Evolutionary conservation across 1,284 basidiomycete genomes (phyloP).

Genomic region (Calocybe gambosa): DNA sequence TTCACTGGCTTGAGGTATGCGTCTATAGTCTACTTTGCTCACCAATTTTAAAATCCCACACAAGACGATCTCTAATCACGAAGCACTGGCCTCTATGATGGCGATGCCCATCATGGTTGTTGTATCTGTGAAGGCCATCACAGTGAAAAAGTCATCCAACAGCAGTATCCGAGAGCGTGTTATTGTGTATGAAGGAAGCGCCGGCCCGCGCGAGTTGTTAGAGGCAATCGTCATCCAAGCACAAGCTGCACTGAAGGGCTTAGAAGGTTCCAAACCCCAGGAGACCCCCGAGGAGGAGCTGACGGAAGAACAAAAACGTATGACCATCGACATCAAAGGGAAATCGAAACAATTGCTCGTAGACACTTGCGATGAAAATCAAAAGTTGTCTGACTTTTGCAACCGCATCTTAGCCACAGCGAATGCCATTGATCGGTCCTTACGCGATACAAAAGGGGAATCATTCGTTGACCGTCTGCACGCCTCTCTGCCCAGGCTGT

Average conservation of each 20-base stretch:
- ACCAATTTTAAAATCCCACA: not conserved
- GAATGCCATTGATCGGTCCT: slow-evolving; percentile 75
- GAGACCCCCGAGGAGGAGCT: slow-evolving; percentile 53
- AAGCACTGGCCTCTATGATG: slow-evolving; percentile 89
- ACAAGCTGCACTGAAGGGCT: slow-evolving; percentile 77
- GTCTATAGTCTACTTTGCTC: not conserved
- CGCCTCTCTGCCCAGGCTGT: slow-evolving; percentile 66
- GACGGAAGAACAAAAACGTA: slow-evolving; percentile 79
- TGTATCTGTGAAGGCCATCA: slow-evolving; percentile 56
- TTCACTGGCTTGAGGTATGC: slow-evolving; percentile 85
- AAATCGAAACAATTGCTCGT: slow-evolving; percentile 50
- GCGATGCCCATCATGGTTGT: slow-evolving; percentile 92
- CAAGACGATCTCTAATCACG: slow-evolving; percentile 84
- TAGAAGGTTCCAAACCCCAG: slow-evolving; percentile 56
- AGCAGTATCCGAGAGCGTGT: slow-evolving; percentile 63
- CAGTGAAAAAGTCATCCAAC: slow-evolving; percentile 42
- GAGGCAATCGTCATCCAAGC: slow-evolving; percentile 89
- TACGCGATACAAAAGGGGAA: slow-evolving; percentile 81
- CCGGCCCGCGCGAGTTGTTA: slow-evolving; percentile 82
- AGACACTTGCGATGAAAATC: slow-evolving; percentile 56
- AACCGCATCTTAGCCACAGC: slow-evolving; percentile 75
- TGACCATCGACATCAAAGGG: slow-evolving; percentile 59
- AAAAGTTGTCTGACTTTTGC: slow-evolving; percentile 64
- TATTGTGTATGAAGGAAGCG: slow-evolving; percentile 82
- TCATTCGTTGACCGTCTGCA: slow-evolving; percentile 76